These are phyloP conservation scores for Margaritispora aquatica DNA, from an alignment of 495 filamentous ascomycete species.

Conservation along the genomic window DNA sequence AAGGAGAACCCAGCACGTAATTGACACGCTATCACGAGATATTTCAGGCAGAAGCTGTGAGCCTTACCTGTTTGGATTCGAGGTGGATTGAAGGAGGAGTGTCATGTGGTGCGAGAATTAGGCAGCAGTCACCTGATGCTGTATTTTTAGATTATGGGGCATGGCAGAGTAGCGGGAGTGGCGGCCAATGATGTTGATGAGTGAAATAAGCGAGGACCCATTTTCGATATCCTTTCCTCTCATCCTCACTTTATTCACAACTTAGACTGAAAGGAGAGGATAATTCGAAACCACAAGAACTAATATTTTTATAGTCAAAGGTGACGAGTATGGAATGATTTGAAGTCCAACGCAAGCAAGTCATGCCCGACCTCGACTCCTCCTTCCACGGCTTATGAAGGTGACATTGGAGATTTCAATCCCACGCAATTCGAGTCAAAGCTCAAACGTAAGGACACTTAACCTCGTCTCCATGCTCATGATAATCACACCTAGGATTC, in stretches of 20 bases:
- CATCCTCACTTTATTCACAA: background rate
- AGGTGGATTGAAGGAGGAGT: background rate
- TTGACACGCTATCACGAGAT: conserved; percentile 21
- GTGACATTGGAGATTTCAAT: background rate
- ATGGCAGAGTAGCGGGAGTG: background rate
- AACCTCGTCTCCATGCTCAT: background rate
- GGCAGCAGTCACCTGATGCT: conserved; percentile 14
- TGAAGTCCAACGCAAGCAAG: too few species aligned
- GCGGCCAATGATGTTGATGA: background rate
- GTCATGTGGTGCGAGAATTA: background rate
- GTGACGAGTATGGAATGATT: too few species aligned
- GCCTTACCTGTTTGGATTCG: background rate
- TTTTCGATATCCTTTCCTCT: background rate
- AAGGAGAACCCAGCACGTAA: conserved; percentile 6
- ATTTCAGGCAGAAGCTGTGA: conserved; percentile 4
- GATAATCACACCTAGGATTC: background rate
- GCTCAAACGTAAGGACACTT: background rate
- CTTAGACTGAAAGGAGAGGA: background rate
- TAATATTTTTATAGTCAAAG: too few species aligned
- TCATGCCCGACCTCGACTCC: too few species aligned
- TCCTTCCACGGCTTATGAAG: too few species aligned
- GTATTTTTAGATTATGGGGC: background rate
- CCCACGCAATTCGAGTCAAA: background rate
- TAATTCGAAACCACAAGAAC: too few species aligned
- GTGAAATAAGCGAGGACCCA: background rate